phyloP scores from a whole-genome alignment of 768 basidiomycete genomes.

The Boletus insuetus region DNA sequence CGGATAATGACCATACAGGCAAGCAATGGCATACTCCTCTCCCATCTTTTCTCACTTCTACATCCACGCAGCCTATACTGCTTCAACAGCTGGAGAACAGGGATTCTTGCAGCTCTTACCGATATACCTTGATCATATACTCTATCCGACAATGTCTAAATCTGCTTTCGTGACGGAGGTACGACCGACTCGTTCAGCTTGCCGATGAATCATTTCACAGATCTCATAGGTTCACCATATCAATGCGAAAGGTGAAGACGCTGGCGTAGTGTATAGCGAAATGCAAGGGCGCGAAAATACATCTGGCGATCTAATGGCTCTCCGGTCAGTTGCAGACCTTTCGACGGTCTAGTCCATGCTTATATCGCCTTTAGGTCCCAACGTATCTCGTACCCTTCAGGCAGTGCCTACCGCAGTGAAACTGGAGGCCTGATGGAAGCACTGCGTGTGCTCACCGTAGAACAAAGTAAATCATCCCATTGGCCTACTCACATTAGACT shows the following conservation, averaged over 20 bases:
- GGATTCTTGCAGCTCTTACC: constrained; percentile 84
- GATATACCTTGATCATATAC: constrained; percentile 93
- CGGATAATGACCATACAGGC: constrained; percentile 85
- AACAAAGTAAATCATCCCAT: constrained; percentile 65
- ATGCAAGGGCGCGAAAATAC: constrained; percentile 98
- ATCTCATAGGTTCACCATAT: constrained; percentile 88
- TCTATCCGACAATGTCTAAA: constrained; percentile 92
- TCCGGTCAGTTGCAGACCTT: constrained; percentile 50
- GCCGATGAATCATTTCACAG: constrained; percentile 1
- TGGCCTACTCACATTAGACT: constrained; percentile 10
- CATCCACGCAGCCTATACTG: constrained; percentile 67
- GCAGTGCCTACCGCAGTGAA: constrained; percentile 92
- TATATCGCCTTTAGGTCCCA: constrained; percentile 53
- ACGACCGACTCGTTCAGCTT: constrained; percentile 1
- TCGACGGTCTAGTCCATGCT: background rate
- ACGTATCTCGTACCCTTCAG: constrained; percentile 72
- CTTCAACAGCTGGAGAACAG: constrained; percentile 91
- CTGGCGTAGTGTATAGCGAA: constrained; percentile 95
- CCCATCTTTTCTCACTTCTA: background rate
- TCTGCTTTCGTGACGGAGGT: constrained; percentile 75
- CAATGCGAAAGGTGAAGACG: constrained; percentile 84
- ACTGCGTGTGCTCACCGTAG: constrained; percentile 76
- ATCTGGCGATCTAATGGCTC: constrained; percentile 84
- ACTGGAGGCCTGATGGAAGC: constrained; percentile 96
- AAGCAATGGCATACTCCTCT: background rate